Evolutionary conservation across 306 rosid species (phyloP).

Genomic region (Medicago lupulina): DNA sequence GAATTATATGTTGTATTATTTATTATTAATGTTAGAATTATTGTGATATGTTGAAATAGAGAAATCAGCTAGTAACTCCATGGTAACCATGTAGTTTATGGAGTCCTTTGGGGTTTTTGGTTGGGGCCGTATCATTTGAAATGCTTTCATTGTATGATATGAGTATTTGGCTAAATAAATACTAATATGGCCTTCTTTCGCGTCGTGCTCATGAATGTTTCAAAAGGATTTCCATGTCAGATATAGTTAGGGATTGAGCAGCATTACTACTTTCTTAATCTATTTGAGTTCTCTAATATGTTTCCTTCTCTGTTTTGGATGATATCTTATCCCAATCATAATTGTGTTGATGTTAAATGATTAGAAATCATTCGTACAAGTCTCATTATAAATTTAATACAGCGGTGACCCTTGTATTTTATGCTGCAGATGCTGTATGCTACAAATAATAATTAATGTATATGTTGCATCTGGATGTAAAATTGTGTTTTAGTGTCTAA

Average conservation of each 20-base stretch:
- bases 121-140: neutral
- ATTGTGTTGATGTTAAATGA: neutral
- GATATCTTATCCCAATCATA: slow-evolving; percentile 9
- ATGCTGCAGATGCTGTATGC: slow-evolving; percentile 21
- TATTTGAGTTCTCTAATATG: neutral
- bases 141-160: slow-evolving; percentile 1
- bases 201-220: neutral
- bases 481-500: slow-evolving; percentile 2
- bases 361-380: slow-evolving; percentile 19
- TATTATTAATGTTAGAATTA: neutral
- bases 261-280: slow-evolving; percentile 25
- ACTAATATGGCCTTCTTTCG: slow-evolving; percentile 1
- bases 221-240: slow-evolving; percentile 31
- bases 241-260: slow-evolving; percentile 11
- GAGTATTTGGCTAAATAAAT: neutral
- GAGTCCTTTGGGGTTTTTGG: slow-evolving; percentile 6
- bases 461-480: slow-evolving; percentile 22
- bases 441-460: slow-evolving; percentile 5
- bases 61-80: slow-evolving; percentile 8
- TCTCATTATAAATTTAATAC: slow-evolving; percentile 11
- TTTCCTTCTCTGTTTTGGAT: slow-evolving; percentile 26
- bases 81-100: slow-evolving; percentile 13
- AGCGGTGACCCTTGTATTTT: slow-evolving; percentile 12
- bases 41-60: slow-evolving; percentile 8
- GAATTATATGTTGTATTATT: neutral